Conservation (phyloP, 1,284 basidiomycete genomes). For the Pulchroboletus neoregius region DNA sequence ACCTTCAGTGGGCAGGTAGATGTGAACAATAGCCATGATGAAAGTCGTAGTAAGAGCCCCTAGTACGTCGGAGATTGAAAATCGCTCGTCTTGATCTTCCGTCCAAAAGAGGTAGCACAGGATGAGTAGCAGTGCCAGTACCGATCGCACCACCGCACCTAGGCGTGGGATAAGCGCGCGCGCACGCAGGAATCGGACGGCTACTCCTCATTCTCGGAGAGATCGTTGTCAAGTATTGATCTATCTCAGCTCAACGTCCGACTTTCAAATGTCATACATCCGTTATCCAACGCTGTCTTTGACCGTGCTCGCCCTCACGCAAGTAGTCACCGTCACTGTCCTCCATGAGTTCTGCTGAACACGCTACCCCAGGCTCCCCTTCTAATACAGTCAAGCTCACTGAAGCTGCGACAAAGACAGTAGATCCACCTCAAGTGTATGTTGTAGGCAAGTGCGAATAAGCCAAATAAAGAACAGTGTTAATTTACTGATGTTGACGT, state of each 20-base stretch:
- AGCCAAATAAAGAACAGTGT: too few relatives aligned
- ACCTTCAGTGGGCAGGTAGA: not conserved
- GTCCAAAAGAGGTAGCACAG: too few relatives aligned
- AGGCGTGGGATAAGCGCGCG: too few relatives aligned
- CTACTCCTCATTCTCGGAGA: conserved; percentile 59
- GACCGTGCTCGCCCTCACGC: conserved; percentile 44
- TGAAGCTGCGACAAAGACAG: conserved; percentile 30
- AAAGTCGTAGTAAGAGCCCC: not conserved
- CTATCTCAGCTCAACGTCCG: conserved; percentile 54
- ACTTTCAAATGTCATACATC: conserved; percentile 46
- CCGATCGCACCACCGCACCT: too few relatives aligned
- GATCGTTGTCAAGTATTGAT: conserved; percentile 74
- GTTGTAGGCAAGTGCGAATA: too few relatives aligned
- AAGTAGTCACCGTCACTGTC: conserved; percentile 53
- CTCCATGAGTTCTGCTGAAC: conserved; percentile 23
- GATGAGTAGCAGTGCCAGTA: too few relatives aligned
- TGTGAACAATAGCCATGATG: not conserved
- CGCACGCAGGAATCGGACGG: too few relatives aligned
- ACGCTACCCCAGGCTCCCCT: conserved; percentile 2
- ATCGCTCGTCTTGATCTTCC: too few relatives aligned
- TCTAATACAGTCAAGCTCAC: conserved; percentile 24
- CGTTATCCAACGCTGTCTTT: conserved; percentile 35
- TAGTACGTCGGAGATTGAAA: too few relatives aligned
- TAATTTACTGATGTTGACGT: too few relatives aligned
- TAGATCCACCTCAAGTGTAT: conserved; percentile 42